These are phyloP conservation scores for Penicillium polonicum DNA, from an alignment of 2,329 filamentous ascomycete genomes.

Conservation along the genomic window DNA sequence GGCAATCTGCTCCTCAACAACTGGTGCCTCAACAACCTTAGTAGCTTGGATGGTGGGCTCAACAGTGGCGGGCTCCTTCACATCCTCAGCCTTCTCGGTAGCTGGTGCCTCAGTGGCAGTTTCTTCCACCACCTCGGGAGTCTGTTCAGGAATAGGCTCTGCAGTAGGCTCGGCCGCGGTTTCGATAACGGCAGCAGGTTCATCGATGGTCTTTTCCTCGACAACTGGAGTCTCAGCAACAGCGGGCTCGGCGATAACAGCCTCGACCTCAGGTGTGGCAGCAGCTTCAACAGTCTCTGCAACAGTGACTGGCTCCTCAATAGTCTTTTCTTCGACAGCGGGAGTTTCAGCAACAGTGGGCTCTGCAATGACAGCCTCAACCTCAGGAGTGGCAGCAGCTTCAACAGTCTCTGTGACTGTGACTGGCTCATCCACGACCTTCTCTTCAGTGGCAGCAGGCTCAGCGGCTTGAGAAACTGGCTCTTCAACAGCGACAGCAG, in stretches of 20 bases:
- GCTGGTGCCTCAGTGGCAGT: not conserved
- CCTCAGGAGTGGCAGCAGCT: not conserved
- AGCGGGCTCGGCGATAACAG: not conserved
- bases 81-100: not conserved
- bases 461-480: not conserved
- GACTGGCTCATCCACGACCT: conserved; percentile 3
- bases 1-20: not conserved
- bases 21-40: not conserved
- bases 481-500: conserved; percentile 8
- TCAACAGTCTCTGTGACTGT: conserved; percentile 5
- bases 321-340: not conserved
- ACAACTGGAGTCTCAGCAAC: not conserved
- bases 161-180: not conserved
- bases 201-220: not conserved
- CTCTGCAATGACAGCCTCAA: too few species aligned
- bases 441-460: not conserved
- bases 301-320: not conserved
- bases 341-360: not conserved
- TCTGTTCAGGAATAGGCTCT: not conserved
- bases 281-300: not conserved
- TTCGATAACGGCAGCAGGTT: not conserved
- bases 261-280: not conserved
- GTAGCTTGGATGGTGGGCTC: not conserved
- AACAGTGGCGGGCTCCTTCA: not conserved
- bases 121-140: not conserved